Evolutionary conservation across 1,284 basidiomycete species (phyloP).

Genomic region (Ceraceosorus guamensis): DNA sequence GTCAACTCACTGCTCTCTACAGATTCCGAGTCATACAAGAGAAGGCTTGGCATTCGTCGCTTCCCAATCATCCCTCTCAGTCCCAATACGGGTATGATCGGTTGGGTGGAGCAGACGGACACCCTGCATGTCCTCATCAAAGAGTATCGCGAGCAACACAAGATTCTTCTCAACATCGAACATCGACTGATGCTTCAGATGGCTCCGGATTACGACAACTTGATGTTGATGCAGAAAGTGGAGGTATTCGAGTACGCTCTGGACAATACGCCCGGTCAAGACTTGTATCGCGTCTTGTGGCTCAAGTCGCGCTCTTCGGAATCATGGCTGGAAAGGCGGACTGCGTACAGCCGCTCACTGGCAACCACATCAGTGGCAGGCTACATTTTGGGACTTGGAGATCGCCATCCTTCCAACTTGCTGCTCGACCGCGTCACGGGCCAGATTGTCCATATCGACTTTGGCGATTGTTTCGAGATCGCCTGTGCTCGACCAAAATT

Average conservation of each 20-base stretch:
- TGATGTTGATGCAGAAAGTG: conserved; percentile 92
- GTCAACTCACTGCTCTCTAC: conserved; percentile 90
- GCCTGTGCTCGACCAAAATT: conserved; percentile 74
- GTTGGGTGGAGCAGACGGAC: conserved; percentile 94
- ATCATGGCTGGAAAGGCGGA: conserved; percentile 92
- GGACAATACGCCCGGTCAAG: conserved; percentile 97
- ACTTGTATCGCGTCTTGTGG: conserved; percentile 97
- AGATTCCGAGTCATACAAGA: conserved; percentile 91
- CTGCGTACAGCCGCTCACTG: conserved; percentile 91
- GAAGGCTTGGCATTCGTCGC: conserved; percentile 86
- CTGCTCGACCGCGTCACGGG: conserved; percentile 86
- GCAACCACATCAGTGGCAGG: conserved; percentile 53
- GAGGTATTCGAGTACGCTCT: conserved; percentile 99
- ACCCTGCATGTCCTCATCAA: conserved; percentile 97
- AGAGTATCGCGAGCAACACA: conserved; percentile 54
- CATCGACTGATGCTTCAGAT: conserved; percentile 97
- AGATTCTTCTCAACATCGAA: conserved; percentile 96
- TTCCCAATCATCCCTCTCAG: conserved; percentile 92
- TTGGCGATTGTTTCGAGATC: conserved; percentile 55
- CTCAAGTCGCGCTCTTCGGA: conserved; percentile 90
- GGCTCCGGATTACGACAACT: conserved; percentile 96
- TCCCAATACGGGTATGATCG: conserved; percentile 87
- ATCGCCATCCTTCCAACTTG: conserved; percentile 93
- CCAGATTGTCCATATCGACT: conserved; percentile 95
- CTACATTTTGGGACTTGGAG: conserved; percentile 95